A percentile compares a stretch with the other conserved stretches of the same genome.
These are phyloP conservation scores for Dictyostelium intermedium DNA, from an alignment of 78 protist genomes.

Conservation along the genomic window DNA sequence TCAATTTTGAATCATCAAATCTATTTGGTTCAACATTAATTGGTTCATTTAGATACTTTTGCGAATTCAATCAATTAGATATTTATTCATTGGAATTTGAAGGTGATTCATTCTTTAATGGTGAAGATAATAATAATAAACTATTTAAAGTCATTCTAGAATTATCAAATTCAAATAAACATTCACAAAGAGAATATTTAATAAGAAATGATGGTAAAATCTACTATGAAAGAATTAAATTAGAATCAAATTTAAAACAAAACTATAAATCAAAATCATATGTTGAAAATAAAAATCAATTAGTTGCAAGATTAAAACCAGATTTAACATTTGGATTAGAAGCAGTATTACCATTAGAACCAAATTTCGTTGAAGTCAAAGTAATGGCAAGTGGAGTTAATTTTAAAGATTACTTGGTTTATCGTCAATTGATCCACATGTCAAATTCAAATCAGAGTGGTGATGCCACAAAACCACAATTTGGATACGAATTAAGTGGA, in stretches of 20 bases:
- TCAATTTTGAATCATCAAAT: not conserved
- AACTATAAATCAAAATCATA: slow-evolving; percentile 10
- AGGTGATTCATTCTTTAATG: not conserved
- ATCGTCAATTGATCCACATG: not conserved
- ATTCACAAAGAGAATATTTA: not conserved
- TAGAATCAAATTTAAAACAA: not conserved
- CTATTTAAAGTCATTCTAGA: not conserved
- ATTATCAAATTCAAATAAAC: not conserved
- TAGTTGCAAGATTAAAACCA: not conserved
- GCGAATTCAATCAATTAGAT: not conserved
- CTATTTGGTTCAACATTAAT: not conserved
- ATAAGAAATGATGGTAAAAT: not conserved
- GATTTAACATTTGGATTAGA: not conserved
- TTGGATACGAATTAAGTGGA: slow-evolving; percentile 25
- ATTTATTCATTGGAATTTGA: slow-evolving; percentile 1
- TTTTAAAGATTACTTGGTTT: slow-evolving; percentile 47
- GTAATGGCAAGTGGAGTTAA: slow-evolving; percentile 47
- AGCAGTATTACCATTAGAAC: not conserved
- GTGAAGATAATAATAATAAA: not conserved
- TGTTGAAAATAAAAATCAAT: not conserved
- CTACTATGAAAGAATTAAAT: not conserved
- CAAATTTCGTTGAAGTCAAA: slow-evolving; percentile 26
- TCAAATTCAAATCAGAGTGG: not conserved
- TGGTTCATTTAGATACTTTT: slow-evolving; percentile 16
- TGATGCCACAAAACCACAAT: not conserved